These are phyloP conservation scores for Starmerella khaoyaiensis DNA, from an alignment of 805 yeast species.

Conservation along the genomic window DNA sequence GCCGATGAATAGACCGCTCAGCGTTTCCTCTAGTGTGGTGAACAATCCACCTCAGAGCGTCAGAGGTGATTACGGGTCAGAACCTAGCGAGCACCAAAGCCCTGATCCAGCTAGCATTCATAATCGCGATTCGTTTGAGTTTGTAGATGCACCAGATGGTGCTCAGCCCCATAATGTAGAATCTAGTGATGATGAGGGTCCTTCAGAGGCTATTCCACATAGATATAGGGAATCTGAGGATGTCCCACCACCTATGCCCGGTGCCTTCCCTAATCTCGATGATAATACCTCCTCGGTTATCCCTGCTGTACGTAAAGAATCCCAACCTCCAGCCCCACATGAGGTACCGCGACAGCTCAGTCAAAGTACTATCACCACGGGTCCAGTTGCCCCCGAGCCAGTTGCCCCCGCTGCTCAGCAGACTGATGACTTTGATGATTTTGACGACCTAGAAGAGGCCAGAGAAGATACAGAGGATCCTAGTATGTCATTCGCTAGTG, in stretches of 20 bases:
- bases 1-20: constrained; percentile 50
- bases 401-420: constrained; percentile 3
- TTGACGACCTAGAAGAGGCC: constrained; percentile 31
- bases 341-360: no score
- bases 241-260: constrained; percentile 11
- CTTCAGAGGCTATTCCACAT: constrained; percentile 18
- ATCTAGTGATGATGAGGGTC: constrained; percentile 17
- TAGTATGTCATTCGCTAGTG: constrained; percentile 18
- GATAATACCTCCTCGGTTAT: no score
- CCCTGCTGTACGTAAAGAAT: no score
- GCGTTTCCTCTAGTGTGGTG: constrained; percentile 79
- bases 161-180: constrained; percentile 4
- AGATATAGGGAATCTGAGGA: constrained; percentile 4
- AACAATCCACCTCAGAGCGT: constrained; percentile 87
- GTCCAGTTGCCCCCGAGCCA: constrained; percentile 1
- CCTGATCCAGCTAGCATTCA: constrained; percentile 11
- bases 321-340: no score
- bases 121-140: constrained; percentile 25
- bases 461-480: constrained; percentile 25
- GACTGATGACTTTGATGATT: constrained; percentile 25
- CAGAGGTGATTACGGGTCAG: constrained; percentile 48
- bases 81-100: constrained; percentile 26
- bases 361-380: background rate
- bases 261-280: constrained; percentile 6
- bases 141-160: constrained; percentile 26